phyloP scores from a whole-genome alignment of 2,329 filamentous ascomycete species.

The Verticillium nonalfalfae region DNA sequence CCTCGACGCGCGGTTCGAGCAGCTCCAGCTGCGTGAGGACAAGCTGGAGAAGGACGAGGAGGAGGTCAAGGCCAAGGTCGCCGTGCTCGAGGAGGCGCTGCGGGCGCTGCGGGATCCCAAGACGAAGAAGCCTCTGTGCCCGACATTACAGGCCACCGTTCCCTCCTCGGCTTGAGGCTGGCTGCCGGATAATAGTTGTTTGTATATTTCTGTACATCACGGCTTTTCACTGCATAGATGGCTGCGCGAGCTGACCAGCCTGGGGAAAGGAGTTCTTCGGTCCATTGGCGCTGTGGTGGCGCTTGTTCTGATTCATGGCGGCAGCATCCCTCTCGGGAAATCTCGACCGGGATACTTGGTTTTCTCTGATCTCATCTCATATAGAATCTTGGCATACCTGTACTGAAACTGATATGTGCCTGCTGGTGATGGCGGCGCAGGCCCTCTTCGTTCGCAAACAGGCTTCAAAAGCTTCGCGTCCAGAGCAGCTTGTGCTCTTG shows the following conservation, averaged over 20 bases:
- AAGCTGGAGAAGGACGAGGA: slow-evolving; percentile 26
- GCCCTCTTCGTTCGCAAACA: too few species aligned
- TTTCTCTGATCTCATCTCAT: too few species aligned
- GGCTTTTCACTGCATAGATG: not conserved
- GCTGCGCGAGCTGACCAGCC: not conserved
- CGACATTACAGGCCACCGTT: not conserved
- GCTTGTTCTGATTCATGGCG: not conserved
- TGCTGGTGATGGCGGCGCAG: too few species aligned
- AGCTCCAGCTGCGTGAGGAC: slow-evolving; percentile 23
- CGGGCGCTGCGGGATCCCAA: slow-evolving; percentile 47
- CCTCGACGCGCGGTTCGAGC: slow-evolving; percentile 40
- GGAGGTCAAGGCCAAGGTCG: slow-evolving; percentile 39
- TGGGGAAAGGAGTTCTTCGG: not conserved
- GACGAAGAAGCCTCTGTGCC: slow-evolving; percentile 44
- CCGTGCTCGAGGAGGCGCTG: slow-evolving; percentile 47
- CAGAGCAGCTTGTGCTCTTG: too few species aligned
- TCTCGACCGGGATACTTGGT: too few species aligned
- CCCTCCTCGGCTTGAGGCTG: not conserved
- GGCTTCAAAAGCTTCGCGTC: too few species aligned
- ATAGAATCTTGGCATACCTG: too few species aligned
- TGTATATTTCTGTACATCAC: not conserved
- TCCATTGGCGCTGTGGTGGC: not conserved
- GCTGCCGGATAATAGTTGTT: not conserved
- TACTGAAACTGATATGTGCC: too few species aligned
- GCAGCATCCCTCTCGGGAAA: not conserved